A percentile compares a stretch with the other conserved stretches of the same genome.
Conservation (phyloP, 1,139 yeast genomes). For the Taphrina wiesneri region DNA sequence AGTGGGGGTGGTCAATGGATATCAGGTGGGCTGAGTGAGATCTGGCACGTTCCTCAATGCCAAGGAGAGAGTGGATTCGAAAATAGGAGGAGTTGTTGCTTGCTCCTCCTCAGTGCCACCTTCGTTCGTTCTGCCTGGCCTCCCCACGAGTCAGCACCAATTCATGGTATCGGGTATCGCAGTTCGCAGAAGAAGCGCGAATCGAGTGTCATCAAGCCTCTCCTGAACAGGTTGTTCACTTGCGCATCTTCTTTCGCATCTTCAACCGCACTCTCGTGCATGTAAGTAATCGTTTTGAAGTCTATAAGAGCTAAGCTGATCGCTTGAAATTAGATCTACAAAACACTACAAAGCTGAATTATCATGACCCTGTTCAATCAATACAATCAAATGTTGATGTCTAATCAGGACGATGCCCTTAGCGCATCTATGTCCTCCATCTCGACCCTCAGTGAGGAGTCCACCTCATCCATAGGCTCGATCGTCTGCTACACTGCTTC, state of each 20-base stretch:
- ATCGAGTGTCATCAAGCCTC: no score
- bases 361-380: slow-evolving; percentile 15
- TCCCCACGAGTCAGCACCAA: no score
- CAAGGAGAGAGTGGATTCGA: no score
- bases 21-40: no score
- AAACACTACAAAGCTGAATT: slow-evolving; percentile 2
- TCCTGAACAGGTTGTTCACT: no score
- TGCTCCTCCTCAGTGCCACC: no score
- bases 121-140: no score
- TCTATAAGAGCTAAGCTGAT: background rate
- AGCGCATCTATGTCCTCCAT: slow-evolving; percentile 14
- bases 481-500: slow-evolving; percentile 23
- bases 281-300: background rate
- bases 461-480: background rate
- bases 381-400: slow-evolving; percentile 20
- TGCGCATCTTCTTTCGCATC: background rate
- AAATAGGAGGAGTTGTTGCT: no score
- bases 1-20: no score
- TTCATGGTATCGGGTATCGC: no score
- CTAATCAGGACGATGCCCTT: slow-evolving; percentile 23
- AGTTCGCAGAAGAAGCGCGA: background rate
- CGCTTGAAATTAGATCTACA: background rate
- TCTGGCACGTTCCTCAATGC: no score
- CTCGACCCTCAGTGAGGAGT: slow-evolving; percentile 1
- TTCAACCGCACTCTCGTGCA: background rate